Base-by-base conservation (phyloP, 768 basidiomycete genomes). In the Kwoniella dendrophila region DNA sequence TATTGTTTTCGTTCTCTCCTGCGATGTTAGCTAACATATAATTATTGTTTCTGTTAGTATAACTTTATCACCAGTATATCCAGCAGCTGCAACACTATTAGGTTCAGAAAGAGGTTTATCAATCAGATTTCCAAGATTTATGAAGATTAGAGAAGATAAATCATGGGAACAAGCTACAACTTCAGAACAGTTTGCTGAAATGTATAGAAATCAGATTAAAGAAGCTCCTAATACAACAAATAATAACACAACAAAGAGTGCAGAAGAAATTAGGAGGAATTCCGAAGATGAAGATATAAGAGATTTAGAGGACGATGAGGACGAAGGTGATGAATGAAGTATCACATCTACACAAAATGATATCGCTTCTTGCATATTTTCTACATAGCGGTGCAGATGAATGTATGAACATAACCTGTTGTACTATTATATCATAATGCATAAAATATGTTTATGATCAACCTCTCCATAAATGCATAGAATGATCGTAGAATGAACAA, bases 401-500 rank as follows among this genome's bases (percentile, higher is more conserved):
- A n/a, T n/a, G n/a, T n/a, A n/a, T n/a, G n/a, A n/a, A n/a, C n/a
- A 26, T 45, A 16, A 43, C 44, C 12, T 20, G 5, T 26, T 32
- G 26, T 20, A 22, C 22, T 55, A 16, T 40, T 27, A 2, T 55
- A 30, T 29, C 20, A 7, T 40, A 6, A 26, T 5, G n/a, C 20
- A 27, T 22, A 36, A 20, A 24, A 34, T 18, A 32, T n/a, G 4
- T 36, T 40, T 16, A 40, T 24, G 3, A 38, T 84, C 76, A 92
- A 32, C 83, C 88, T 45, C 78, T 80, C 94, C 95, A 99, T 18
- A 93, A 70, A 74, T 87, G 85, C 78, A 97, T 75, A 36, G 82
- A 78, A 75, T 92, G 90, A 73, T 99, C 96, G 73, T 98, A 99
- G 80, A 99, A 99, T 18, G 92, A 96, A 75, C 92, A 94, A 66